phyloP scores from a whole-genome alignment of 805 yeast species.

The Kuraishia cidri region DNA sequence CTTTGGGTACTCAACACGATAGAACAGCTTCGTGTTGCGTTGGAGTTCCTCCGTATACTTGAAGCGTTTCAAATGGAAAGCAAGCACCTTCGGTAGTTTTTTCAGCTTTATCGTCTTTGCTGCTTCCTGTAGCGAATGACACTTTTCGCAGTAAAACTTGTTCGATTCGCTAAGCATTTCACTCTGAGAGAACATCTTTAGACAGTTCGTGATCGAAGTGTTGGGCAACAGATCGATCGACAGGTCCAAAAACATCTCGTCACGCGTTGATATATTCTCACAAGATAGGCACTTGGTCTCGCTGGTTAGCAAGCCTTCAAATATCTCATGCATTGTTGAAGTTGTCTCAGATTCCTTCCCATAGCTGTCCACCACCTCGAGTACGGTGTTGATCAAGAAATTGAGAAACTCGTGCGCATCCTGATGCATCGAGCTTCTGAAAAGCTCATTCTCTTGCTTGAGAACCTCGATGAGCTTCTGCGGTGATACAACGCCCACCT shows the following conservation, averaged over 20 bases:
- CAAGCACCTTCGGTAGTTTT: constrained; percentile 66
- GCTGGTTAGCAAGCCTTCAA: constrained; percentile 79
- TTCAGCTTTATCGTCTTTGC: constrained; percentile 80
- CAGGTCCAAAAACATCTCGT: constrained; percentile 81
- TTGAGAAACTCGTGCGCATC: constrained; percentile 97
- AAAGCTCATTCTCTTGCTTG: constrained; percentile 75
- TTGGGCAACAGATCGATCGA: constrained; percentile 77
- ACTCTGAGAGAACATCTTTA: constrained; percentile 74
- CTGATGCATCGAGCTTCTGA: constrained; percentile 91
- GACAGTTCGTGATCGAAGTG: constrained; percentile 65
- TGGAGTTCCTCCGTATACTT: constrained; percentile 81
- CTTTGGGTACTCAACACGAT: constrained; percentile 75
- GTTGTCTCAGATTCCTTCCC: constrained; percentile 1
- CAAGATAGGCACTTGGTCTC: constrained; percentile 88
- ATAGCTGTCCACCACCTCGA: constrained; percentile 40
- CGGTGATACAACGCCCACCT: constrained; percentile 83
- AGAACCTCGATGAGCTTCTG: constrained; percentile 61
- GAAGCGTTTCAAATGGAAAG: constrained; percentile 85
- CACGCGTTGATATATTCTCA: constrained; percentile 71
- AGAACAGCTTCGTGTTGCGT: constrained; percentile 77
- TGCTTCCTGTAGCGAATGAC: constrained; percentile 90
- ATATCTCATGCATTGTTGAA: constrained; percentile 40
- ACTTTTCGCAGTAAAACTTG: constrained; percentile 87
- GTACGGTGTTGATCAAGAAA: constrained; percentile 61
- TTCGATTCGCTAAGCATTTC: constrained; percentile 83